phyloP scores from a whole-genome alignment of 768 basidiomycete genomes.

The Hemileccinum impolitum region DNA sequence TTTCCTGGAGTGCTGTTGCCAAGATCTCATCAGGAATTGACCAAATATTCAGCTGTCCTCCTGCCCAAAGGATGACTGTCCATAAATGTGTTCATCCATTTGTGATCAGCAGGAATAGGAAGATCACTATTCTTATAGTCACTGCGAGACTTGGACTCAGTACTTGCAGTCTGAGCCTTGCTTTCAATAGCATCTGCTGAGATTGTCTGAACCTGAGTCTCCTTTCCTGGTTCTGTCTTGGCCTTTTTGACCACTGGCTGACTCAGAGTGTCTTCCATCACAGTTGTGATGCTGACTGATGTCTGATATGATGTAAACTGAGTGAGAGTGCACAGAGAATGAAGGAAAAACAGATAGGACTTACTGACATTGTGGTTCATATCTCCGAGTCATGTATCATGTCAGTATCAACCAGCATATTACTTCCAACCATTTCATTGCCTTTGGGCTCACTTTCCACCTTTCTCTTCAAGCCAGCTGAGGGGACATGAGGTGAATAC shows the following conservation, averaged over 20 bases:
- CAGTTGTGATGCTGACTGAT: neutral
- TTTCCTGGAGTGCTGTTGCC: neutral
- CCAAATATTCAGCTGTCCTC: neutral
- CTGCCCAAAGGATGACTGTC: conserved; percentile 4
- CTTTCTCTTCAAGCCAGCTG: neutral
- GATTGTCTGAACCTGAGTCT: too few species aligned
- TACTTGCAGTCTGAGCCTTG: too few species aligned
- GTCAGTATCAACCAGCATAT: too few species aligned
- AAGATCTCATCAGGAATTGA: neutral
- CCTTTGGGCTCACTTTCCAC: neutral
- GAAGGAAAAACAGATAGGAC: neutral
- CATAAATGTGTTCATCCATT: neutral
- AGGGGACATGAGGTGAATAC: neutral
- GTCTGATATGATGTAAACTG: neutral
- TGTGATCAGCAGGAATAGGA: neutral
- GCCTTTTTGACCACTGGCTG: neutral
- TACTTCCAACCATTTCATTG: too few species aligned
- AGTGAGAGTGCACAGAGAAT: too few species aligned
- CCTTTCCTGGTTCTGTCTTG: neutral
- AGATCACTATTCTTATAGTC: neutral
- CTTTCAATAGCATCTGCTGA: too few species aligned
- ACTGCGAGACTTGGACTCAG: neutral
- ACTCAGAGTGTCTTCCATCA: too few species aligned
- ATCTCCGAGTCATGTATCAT: neutral
- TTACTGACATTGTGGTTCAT: neutral